Evolutionary conservation across 331 rosid genomes (phyloP).

Genomic region (Quercus phellos): DNA sequence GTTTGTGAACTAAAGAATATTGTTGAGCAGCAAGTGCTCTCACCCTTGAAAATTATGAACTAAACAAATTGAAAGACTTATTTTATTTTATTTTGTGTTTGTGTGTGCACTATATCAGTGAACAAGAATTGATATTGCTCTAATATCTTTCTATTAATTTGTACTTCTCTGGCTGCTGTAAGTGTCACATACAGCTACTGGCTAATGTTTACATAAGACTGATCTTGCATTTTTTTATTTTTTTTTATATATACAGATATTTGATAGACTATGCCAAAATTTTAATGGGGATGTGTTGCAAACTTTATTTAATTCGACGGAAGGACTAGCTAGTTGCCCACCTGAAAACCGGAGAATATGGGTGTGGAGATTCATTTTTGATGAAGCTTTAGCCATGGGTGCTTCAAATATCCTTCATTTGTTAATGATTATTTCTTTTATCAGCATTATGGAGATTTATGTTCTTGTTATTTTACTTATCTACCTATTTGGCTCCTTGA

Average conservation of each 20-base stretch:
- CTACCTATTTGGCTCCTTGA: constrained; percentile 60
- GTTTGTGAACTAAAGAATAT: background rate
- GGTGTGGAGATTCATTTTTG: constrained; percentile 72
- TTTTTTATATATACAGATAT: constrained; percentile 50
- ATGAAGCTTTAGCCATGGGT: constrained; percentile 67
- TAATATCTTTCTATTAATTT: constrained; percentile 1
- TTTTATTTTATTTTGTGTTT: background rate
- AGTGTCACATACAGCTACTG: background rate
- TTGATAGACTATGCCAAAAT: constrained; percentile 91
- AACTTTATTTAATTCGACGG: constrained; percentile 81
- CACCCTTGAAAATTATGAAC: background rate
- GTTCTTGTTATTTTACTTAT: background rate
- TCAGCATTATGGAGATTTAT: constrained; percentile 1
- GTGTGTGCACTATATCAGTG: background rate
- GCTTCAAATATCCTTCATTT: constrained; percentile 87
- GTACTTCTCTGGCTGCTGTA: background rate
- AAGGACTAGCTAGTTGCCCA: constrained; percentile 73
- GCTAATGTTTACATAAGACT: constrained; percentile 2
- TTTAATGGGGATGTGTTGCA: constrained; percentile 84
- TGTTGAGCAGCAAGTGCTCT: background rate
- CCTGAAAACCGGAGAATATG: constrained; percentile 58
- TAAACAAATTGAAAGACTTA: background rate
- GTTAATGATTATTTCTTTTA: constrained; percentile 5
- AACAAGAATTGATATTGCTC: background rate
- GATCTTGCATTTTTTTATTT: constrained; percentile 16